Percentiles rank a stretch among this genome's conserved stretches.
These are phyloP conservation scores for Sugiyamaella pinicola DNA, from an alignment of 1,139 yeast species.

Conservation along the genomic window DNA sequence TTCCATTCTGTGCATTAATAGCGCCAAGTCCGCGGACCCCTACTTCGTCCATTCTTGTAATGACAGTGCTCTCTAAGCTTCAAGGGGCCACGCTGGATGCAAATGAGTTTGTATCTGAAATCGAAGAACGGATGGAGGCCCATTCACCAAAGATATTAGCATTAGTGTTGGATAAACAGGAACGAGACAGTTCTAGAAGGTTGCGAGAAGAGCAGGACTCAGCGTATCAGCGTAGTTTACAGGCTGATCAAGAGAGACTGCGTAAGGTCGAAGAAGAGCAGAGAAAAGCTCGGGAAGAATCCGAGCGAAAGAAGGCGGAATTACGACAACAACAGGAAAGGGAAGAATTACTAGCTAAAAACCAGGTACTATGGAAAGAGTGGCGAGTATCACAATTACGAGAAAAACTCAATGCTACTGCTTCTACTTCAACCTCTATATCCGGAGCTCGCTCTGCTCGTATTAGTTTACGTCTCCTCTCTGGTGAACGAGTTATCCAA, in stretches of 20 bases:
- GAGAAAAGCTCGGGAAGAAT: conserved; percentile 32
- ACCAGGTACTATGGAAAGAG: conserved; percentile 31
- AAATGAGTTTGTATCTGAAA: conserved; percentile 41
- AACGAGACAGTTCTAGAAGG: conserved; percentile 59
- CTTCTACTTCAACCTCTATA: neutral
- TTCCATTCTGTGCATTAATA: conserved; percentile 78
- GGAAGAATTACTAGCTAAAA: conserved; percentile 12
- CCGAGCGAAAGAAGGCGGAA: conserved; percentile 33
- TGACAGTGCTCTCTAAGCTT: conserved; percentile 64
- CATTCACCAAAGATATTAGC: conserved; percentile 63
- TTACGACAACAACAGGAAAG: conserved; percentile 32
- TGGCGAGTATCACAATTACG: conserved; percentile 32
- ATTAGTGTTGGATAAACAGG: conserved; percentile 63
- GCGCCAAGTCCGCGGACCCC: conserved; percentile 50
- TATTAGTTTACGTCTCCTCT: conserved; percentile 54
- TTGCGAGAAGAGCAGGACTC: conserved; percentile 74
- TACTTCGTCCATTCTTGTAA: conserved; percentile 41
- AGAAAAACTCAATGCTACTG: conserved; percentile 17
- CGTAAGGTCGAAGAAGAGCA: conserved; percentile 37
- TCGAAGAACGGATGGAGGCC: conserved; percentile 47
- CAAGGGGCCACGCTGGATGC: conserved; percentile 55
- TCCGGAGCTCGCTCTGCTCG: conserved; percentile 33
- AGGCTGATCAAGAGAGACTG: conserved; percentile 52
- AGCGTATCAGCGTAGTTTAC: conserved; percentile 72
- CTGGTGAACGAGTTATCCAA: conserved; percentile 65